Base-by-base conservation (phyloP, 2,329 filamentous ascomycete species). In the Dryadomyces quercivorus region DNA sequence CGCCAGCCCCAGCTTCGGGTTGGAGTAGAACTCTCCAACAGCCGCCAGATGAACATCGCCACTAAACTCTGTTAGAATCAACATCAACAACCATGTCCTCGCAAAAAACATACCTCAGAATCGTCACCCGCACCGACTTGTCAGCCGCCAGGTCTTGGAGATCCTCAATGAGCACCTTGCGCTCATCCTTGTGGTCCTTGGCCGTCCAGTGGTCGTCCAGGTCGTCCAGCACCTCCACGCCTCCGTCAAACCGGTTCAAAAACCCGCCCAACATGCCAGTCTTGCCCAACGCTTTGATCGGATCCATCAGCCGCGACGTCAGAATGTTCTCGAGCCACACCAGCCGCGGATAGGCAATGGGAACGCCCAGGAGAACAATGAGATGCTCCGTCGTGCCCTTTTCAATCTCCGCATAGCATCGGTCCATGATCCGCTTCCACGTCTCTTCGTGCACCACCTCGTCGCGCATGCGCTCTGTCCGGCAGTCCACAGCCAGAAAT, bases 131-230 rank as follows among this genome's bases (percentile, higher is more conserved):
- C 51, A 96, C 80, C 15, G 89, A 95, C 67, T 95, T 95, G 66
- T 93, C 89, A 21, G 88, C 89, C 9, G 94, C 91, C 56, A 98
- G 76, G 63, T 95, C 89, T 68, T 98, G 94, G 26, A 98, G 73
- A 63, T 96, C 90, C 65, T 93, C 86, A 44, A 98, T 81, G 58
- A 97, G 76, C 68, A 88, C 85, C 58, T 84, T 88, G 51, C 93
- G 82, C 69, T 98, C 93, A 26, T 82, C 77, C 66, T 97, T 98
- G 72, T 97, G 91, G 64, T 90, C 88, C 65, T 89, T 95, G 42
- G 92, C 88, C 1, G 92, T 96, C 93, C 93, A 98, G 66, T 98
- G 92, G 67, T 97, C 93, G 65, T 96, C 92, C 10, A 95, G 72
- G 62, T 95, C 90, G 65, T 95, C 91, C 31, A 95, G 74, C 15